Percentiles rank a stretch among this genome's conserved stretches.
phyloP scores from a whole-genome alignment of 2,329 filamentous ascomycete genomes.

The Fusarium clavum region DNA sequence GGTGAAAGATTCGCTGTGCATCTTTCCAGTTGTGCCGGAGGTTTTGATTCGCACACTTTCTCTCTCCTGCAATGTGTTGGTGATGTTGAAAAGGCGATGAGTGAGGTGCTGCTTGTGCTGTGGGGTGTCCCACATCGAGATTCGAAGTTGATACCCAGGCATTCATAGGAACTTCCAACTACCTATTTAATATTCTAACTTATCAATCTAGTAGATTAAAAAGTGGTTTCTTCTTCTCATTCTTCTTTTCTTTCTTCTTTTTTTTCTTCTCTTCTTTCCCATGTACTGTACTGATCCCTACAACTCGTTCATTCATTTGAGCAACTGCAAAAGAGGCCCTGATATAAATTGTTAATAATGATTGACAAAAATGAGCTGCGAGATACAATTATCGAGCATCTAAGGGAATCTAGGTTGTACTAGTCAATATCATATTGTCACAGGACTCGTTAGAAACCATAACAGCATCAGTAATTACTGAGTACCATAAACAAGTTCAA shows the following conservation, averaged over 20 bases:
- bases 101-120: neutral
- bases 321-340: neutral
- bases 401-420: neutral
- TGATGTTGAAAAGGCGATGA: neutral
- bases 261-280: too few species aligned
- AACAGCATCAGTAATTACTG: neutral
- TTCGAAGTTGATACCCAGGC: neutral
- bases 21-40: conserved; percentile 7
- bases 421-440: neutral
- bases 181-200: neutral
- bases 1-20: conserved; percentile 34
- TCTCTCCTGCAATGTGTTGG: neutral
- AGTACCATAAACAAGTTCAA: neutral
- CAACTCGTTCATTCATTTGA: neutral
- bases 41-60: neutral
- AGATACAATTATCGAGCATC: neutral
- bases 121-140: conserved; percentile 2
- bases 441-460: neutral
- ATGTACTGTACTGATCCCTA: neutral
- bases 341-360: neutral
- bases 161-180: neutral
- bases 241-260: too few species aligned
- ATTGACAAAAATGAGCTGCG: neutral
- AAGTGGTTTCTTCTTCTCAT: too few species aligned
- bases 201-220: neutral